Evolutionary conservation across 2,329 filamentous ascomycete species (phyloP).

Genomic region (Pestalotiopsis sp.): DNA sequence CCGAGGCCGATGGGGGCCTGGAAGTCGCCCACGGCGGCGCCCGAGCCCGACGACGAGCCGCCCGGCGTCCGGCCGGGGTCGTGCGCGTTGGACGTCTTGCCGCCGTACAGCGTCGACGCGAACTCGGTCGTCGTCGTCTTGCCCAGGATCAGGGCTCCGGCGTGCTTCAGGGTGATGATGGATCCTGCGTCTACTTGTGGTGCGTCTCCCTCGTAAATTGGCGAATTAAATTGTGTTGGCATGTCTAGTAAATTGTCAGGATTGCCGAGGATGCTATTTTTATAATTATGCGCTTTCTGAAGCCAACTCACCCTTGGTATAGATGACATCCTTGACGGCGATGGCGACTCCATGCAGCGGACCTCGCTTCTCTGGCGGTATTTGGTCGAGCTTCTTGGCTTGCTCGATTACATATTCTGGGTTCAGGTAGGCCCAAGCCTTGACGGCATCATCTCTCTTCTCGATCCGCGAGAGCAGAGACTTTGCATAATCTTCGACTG

Average conservation of each 20-base stretch:
- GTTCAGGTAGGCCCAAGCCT: slow-evolving; percentile 50
- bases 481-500: slow-evolving; percentile 48
- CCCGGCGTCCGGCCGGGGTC: slow-evolving; percentile 67
- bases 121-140: slow-evolving; percentile 69
- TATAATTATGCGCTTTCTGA: background rate
- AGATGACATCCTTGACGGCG: slow-evolving; percentile 59
- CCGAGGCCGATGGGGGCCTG: slow-evolving; percentile 64
- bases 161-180: slow-evolving; percentile 53
- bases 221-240: slow-evolving; percentile 56
- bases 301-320: slow-evolving; percentile 43
- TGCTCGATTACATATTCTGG: slow-evolving; percentile 46
- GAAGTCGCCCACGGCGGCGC: slow-evolving; percentile 66
- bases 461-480: slow-evolving; percentile 46
- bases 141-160: slow-evolving; percentile 60
- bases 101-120: slow-evolving; percentile 56
- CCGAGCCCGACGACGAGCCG: slow-evolving; percentile 69
- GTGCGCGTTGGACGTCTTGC: slow-evolving; percentile 65
- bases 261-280: slow-evolving; percentile 11
- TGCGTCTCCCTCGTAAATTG: slow-evolving; percentile 51
- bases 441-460: slow-evolving; percentile 42
- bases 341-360: slow-evolving; percentile 56
- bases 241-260: slow-evolving; percentile 38
- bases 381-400: slow-evolving; percentile 48
- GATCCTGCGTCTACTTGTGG: slow-evolving; percentile 54
- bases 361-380: slow-evolving; percentile 47